These are phyloP conservation scores for Alternaria arbusti DNA, from an alignment of 2,329 filamentous ascomycete species.

Conservation along the genomic window DNA sequence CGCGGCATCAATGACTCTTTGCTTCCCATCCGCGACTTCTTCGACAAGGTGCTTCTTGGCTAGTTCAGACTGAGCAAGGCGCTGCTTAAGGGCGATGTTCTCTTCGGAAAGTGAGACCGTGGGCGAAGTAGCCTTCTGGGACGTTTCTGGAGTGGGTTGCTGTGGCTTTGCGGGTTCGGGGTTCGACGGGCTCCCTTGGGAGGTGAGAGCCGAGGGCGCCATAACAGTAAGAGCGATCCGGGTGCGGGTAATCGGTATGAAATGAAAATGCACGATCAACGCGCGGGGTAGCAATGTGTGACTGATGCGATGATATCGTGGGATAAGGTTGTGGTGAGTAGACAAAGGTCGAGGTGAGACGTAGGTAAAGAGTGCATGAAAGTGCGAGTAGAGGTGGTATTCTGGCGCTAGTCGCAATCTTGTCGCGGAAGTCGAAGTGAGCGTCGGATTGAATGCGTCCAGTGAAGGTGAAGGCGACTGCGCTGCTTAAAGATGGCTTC, in stretches of 20 bases:
- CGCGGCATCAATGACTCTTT: background rate
- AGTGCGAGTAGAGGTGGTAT: background rate
- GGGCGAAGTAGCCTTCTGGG: background rate
- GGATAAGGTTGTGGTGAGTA: background rate
- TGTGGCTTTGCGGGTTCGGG: background rate
- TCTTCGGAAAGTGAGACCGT: background rate
- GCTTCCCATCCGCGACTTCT: background rate
- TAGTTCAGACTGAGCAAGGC: background rate
- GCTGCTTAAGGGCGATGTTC: background rate
- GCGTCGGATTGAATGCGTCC: background rate
- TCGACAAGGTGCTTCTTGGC: background rate
- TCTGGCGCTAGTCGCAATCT: background rate
- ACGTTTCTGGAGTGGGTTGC: background rate
- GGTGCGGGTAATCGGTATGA: background rate
- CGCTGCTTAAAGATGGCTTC: background rate
- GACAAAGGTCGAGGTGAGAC: background rate
- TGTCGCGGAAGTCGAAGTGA: background rate
- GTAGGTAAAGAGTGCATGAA: background rate
- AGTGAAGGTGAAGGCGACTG: background rate
- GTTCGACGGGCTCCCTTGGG: background rate
- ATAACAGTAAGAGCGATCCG: background rate
- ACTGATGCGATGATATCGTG: background rate
- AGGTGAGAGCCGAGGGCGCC: background rate
- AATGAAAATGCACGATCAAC: background rate
- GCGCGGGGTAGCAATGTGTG: background rate